phyloP scores from a whole-genome alignment of 768 basidiomycete genomes.

The Amanita thiersii region DNA sequence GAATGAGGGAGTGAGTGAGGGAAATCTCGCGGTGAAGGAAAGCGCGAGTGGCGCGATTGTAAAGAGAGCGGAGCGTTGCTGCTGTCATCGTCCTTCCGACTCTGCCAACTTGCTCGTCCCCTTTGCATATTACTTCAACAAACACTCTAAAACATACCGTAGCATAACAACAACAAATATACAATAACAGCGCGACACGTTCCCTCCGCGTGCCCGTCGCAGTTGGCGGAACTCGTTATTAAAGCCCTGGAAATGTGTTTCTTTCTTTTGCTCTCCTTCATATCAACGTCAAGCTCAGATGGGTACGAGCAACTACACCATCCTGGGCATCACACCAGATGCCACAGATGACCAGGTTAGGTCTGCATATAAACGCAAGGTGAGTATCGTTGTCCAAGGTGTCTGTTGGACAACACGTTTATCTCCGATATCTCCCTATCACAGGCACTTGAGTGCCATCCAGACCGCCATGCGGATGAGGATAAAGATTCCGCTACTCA shows the following conservation, averaged over 20 bases:
- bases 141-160: background rate
- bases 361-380: constrained; percentile 7
- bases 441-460: constrained; percentile 44
- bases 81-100: constrained; percentile 28
- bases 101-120: too few species aligned
- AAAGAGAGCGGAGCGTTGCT: constrained; percentile 60
- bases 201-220: constrained; percentile 3
- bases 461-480: constrained; percentile 17
- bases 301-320: constrained; percentile 5
- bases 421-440: background rate
- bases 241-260: constrained; percentile 6
- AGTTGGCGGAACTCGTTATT: background rate
- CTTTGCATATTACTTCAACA: too few species aligned
- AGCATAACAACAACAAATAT: background rate
- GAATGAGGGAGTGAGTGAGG: constrained; percentile 58
- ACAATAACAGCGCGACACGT: constrained; percentile 1
- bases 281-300: background rate
- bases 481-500: constrained; percentile 16
- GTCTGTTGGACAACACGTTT: background rate
- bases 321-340: constrained; percentile 4
- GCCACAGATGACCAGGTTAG: constrained; percentile 6
- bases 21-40: constrained; percentile 68
- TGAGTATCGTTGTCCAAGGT: background rate
- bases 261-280: background rate
- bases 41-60: constrained; percentile 69